These are phyloP conservation scores for Sordaria brevicollis DNA, from an alignment of 495 filamentous ascomycete species.

Conservation along the genomic window DNA sequence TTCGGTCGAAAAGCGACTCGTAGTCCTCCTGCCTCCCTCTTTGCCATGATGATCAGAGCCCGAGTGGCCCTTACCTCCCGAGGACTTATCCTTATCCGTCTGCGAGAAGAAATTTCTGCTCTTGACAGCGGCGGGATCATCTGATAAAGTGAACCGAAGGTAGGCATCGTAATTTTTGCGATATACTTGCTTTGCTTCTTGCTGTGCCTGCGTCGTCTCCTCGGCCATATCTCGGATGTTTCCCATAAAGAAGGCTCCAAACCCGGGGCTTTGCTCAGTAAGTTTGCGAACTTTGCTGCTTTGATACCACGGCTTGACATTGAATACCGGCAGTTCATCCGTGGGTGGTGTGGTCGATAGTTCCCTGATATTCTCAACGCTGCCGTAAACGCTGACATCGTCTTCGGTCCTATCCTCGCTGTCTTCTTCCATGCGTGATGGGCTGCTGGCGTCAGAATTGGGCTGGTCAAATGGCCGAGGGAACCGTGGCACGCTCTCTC, in stretches of 20 bases:
- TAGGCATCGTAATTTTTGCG: constrained; percentile 34
- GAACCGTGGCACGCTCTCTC: constrained; percentile 3
- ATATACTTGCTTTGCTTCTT: constrained; percentile 21
- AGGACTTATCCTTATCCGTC: constrained; percentile 9
- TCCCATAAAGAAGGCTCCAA: constrained; percentile 24
- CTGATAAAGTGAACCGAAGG: constrained; percentile 40
- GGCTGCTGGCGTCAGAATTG: constrained; percentile 5
- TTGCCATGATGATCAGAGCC: constrained; percentile 36
- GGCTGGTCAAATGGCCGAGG: constrained; percentile 5
- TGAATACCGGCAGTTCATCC: constrained; percentile 33
- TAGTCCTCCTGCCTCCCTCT: constrained; percentile 43
- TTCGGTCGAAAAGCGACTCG: constrained; percentile 51
- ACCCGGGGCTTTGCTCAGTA: constrained; percentile 14
- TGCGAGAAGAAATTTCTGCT: constrained; percentile 32
- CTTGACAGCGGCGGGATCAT: constrained; percentile 37
- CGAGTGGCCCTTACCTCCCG: constrained; percentile 23
- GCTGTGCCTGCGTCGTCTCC: constrained; percentile 17
- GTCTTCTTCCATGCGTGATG: constrained; percentile 21
- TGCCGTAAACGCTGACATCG: constrained; percentile 45
- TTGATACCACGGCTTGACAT: constrained; percentile 31
- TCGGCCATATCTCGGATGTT: constrained; percentile 16
- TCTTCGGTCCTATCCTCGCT: constrained; percentile 52
- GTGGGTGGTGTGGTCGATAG: constrained; percentile 39
- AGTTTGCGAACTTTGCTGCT: constrained; percentile 26
- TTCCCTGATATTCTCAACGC: constrained; percentile 33